phyloP scores from a whole-genome alignment of 805 yeast genomes.

The Lipomyces oligophaga region DNA sequence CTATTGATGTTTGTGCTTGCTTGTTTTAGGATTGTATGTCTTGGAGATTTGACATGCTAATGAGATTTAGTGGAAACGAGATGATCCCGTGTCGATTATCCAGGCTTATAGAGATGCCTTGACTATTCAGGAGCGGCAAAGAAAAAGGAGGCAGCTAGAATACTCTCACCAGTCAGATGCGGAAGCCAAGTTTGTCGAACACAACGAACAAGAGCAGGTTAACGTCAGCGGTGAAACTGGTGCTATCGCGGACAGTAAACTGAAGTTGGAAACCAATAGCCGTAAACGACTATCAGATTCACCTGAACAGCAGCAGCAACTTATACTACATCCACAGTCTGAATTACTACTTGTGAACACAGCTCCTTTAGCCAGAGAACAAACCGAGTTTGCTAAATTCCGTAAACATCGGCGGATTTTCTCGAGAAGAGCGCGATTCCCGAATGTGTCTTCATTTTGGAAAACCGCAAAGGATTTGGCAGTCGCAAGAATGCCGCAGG shows the following conservation, averaged over 20 bases:
- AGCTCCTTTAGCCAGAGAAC: too few relatives aligned
- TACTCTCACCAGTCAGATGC: not conserved
- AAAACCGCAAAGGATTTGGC: not conserved
- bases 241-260: not conserved
- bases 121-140: conserved; percentile 19
- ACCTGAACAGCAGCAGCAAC: not conserved
- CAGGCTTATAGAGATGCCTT: conserved; percentile 34
- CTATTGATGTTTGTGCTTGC: conserved; percentile 22
- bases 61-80: conserved; percentile 25
- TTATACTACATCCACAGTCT: not conserved
- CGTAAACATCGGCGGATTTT: not conserved
- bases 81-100: conserved; percentile 32
- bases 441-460: not conserved
- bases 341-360: too few relatives aligned
- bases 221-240: not conserved
- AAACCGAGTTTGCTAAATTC: not conserved
- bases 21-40: not conserved
- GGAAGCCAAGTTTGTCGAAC: not conserved
- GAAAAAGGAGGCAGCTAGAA: conserved; percentile 10
- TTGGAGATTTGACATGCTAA: not conserved
- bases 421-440: not conserved
- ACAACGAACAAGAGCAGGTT: not conserved
- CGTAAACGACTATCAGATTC: not conserved
- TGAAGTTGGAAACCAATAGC: not conserved
- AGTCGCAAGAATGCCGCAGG: not conserved